These are phyloP conservation scores for Tilletia walkeri DNA, from an alignment of 1,284 basidiomycete species.

Conservation along the genomic window DNA sequence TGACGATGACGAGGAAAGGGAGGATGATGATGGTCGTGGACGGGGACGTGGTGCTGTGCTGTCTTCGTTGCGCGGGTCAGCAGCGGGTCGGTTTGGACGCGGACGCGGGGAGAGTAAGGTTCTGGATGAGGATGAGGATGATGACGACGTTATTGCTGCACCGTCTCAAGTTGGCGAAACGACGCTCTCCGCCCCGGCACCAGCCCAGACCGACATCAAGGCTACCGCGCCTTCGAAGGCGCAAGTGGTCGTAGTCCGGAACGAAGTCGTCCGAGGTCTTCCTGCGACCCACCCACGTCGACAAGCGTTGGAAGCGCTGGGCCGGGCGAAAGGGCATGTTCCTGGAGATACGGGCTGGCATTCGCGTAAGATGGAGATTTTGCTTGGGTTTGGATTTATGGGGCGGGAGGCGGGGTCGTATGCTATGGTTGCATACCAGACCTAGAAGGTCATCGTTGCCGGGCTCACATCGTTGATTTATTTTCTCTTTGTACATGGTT, in stretches of 20 bases:
- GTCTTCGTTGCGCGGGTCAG: no score
- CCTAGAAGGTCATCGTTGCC: conserved; percentile 20
- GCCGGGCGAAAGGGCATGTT: conserved; percentile 81
- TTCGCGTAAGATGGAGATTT: conserved; percentile 91
- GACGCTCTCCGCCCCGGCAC: background rate
- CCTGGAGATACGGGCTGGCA: conserved; percentile 91
- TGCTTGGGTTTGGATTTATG: conserved; percentile 83
- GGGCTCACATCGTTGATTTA: no score
- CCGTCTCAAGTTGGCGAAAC: background rate
- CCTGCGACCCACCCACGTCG: conserved; percentile 67
- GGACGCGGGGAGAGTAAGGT: background rate
- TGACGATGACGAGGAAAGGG: background rate
- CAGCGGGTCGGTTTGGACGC: background rate
- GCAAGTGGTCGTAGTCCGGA: background rate
- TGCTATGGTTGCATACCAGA: conserved; percentile 57
- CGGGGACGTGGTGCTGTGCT: background rate
- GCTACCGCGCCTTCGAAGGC: background rate
- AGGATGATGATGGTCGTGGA: background rate
- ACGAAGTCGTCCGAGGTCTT: conserved; percentile 64
- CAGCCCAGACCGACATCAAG: background rate
- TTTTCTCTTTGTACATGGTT: no score
- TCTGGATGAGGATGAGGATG: background rate
- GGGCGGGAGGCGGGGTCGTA: conserved; percentile 89
- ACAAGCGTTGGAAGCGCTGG: conserved; percentile 69
- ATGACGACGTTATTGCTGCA: background rate